Evolutionary conservation across 108 stramenopile species (phyloP).

Genomic region (Cyclotella choctawhatcheeana): DNA sequence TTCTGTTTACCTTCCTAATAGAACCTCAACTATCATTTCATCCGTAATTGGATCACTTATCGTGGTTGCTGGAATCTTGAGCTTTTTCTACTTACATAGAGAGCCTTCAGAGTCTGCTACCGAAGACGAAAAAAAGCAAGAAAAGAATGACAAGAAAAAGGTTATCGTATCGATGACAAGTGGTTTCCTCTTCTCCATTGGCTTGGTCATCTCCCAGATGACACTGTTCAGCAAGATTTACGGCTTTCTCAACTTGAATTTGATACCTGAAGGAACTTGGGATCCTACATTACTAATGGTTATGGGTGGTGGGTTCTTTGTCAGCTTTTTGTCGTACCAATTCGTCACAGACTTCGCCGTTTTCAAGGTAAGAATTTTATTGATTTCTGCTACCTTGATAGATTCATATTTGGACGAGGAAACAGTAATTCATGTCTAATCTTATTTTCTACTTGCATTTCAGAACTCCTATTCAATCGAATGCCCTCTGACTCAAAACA

Average conservation of each 20-base stretch:
- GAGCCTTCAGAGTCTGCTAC: conserved; percentile 29
- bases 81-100: conserved; percentile 16
- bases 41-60: conserved; percentile 36
- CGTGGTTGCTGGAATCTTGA: conserved; percentile 8
- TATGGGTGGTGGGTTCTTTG: conserved; percentile 77
- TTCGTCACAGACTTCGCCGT: conserved; percentile 57
- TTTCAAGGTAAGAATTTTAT: conserved; percentile 34
- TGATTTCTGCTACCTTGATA: neutral
- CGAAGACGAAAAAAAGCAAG: conserved; percentile 21
- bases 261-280: conserved; percentile 60
- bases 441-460: neutral
- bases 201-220: conserved; percentile 76
- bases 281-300: conserved; percentile 81
- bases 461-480: conserved; percentile 44
- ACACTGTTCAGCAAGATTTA: conserved; percentile 67
- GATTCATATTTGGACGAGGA: too few species aligned
- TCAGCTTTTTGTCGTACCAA: conserved; percentile 70
- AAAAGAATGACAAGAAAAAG: conserved; percentile 33
- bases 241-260: conserved; percentile 66
- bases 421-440: too few species aligned
- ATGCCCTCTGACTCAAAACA: conserved; percentile 44
- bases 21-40: conserved; percentile 20
- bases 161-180: conserved; percentile 29
- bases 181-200: conserved; percentile 42
- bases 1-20: conserved; percentile 14